Base-by-base conservation (phyloP, 192 early-diverging fungal genomes). In the Coemansia sp. region DNA sequence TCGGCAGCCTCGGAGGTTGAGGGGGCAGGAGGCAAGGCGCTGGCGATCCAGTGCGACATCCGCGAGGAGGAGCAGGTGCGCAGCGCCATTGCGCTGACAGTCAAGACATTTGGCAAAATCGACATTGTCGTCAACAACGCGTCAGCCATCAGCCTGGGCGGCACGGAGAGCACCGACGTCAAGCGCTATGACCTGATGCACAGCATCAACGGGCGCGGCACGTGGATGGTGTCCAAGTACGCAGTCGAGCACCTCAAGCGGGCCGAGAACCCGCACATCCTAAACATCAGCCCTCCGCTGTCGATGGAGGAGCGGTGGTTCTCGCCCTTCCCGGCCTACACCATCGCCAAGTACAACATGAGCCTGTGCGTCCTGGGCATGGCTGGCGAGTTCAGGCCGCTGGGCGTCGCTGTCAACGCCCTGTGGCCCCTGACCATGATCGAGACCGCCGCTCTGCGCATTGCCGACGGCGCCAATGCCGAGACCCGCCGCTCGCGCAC, bases 41-140 rank as follows among this genome's bases (percentile, higher is more conserved):
- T 95, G 35, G 85, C 91, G 0, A 75, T 95, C 34, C 74, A 89
- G 50, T 95, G 93, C 79, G 92, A 95, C 64, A 92, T 95, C 72
- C 88, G 92, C 58, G 86, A 87, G 62, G 92, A 93, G 71, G 86
- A 85, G 33, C 87, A 91, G 62, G 88, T 95, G 50, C 55, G 85
- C 63, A 64, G 58, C 9, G 93, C 90, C 4, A 86, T 94, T 33
- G 72, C 86, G 8, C 64, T 87, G 69, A 87, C 89, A 1, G 89
- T 88, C 1, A 68, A 73, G 36, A 70, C 73, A 41, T 94, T 94
- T 80, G 91, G 91, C 11, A 86, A 88, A 28, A 87, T 94, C 62
- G 93, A 94, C 68, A 91, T 95, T 59, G 78, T 95, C 11, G 78
- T 92, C 80, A 95, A 92, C 79, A 87, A 90, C 59, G 86, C 93